Percentiles rank a stretch among this genome's conserved stretches.
Conservation (phyloP, 202 grass and related monocot genomes). For the Zoysia matrella region DNA sequence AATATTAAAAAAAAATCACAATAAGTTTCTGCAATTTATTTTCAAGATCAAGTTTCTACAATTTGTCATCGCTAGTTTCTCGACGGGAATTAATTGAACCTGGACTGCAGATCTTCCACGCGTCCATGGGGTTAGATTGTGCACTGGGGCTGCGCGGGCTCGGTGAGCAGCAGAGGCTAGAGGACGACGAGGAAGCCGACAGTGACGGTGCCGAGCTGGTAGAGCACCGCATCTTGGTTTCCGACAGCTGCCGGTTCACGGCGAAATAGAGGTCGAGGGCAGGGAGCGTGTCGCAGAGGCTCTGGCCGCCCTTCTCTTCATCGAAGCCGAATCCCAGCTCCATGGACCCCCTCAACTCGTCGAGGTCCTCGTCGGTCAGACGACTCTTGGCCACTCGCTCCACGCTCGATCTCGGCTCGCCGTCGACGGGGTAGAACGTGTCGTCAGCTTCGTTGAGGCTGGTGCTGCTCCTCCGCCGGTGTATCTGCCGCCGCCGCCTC, state of each 20-base stretch:
- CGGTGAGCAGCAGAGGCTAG: conserved; percentile 40
- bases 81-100: conserved; percentile 13
- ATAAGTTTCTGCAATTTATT: neutral
- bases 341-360: conserved; percentile 71
- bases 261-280: conserved; percentile 74
- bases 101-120: conserved; percentile 64
- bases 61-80: conserved; percentile 19
- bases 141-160: conserved; percentile 48
- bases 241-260: conserved; percentile 56
- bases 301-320: conserved; percentile 53
- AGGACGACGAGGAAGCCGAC: conserved; percentile 39
- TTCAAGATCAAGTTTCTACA: neutral
- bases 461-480: conserved; percentile 28
- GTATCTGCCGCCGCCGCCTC: conserved; percentile 58
- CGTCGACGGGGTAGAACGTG: neutral
- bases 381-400: conserved; percentile 16
- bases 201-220: conserved; percentile 47
- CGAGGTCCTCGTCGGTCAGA: conserved; percentile 67
- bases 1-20: neutral
- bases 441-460: neutral
- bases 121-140: conserved; percentile 31
- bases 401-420: neutral
- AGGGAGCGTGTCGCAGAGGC: conserved; percentile 70
- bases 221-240: conserved; percentile 50
- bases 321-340: conserved; percentile 72